Evolutionary conservation across 2,329 filamentous ascomycete genomes (phyloP).

Genomic region (Aspergillus fischeri): DNA sequence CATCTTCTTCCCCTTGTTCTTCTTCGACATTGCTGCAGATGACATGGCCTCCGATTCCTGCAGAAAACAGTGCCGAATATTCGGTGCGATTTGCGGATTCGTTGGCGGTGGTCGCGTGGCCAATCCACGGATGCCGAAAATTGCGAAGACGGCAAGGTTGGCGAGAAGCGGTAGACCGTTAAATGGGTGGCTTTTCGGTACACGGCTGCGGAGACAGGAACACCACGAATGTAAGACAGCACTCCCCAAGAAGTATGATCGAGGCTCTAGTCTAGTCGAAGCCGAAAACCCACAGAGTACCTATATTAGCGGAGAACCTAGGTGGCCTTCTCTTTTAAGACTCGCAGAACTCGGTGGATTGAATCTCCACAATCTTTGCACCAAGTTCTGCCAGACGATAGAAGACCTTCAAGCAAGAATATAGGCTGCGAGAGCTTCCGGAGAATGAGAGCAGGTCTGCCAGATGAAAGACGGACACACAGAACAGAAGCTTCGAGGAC

Average conservation of each 20-base stretch:
- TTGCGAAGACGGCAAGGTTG: slow-evolving; percentile 22
- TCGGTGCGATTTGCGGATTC: slow-evolving; percentile 39
- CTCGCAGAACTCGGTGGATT: slow-evolving; percentile 28
- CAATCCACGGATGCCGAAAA: slow-evolving; percentile 36
- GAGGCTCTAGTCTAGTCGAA: slow-evolving; percentile 2
- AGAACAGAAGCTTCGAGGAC: slow-evolving; percentile 19
- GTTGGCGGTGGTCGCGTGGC: slow-evolving; percentile 43
- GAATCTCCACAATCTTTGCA: slow-evolving; percentile 17
- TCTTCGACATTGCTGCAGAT: slow-evolving; percentile 59
- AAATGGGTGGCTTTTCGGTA: background rate
- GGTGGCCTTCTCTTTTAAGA: slow-evolving; percentile 20
- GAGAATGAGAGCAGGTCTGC: slow-evolving; percentile 5
- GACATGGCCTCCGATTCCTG: slow-evolving; percentile 34
- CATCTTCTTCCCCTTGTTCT: slow-evolving; percentile 78
- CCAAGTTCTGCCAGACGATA: slow-evolving; percentile 21
- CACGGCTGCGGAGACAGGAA: slow-evolving; percentile 4
- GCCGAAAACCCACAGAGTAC: slow-evolving; percentile 7
- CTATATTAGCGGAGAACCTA: slow-evolving; percentile 19
- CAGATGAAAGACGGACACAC: slow-evolving; percentile 6
- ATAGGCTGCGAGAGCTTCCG: background rate
- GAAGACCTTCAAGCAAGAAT: slow-evolving; percentile 3
- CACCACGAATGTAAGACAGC: background rate
- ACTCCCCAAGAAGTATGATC: background rate
- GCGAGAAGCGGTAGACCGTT: slow-evolving; percentile 8
- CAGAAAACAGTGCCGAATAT: background rate